Percentiles rank a stretch among this genome's conserved stretches.
Conservation (phyloP, 1,284 basidiomycete species). For the Sanghuangporus baumii region DNA sequence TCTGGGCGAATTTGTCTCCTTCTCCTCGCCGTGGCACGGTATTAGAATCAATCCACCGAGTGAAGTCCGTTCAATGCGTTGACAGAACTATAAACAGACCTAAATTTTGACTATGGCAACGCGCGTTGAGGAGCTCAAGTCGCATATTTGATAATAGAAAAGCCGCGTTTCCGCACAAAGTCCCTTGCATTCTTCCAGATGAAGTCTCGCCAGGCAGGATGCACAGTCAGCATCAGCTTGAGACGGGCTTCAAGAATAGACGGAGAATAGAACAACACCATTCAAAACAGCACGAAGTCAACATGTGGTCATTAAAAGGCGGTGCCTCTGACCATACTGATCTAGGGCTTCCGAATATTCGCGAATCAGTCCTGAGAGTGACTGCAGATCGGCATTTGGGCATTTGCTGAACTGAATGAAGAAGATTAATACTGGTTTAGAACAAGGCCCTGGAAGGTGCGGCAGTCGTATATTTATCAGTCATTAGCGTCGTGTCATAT, state of each 20-base stretch:
- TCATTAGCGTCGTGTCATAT: background rate
- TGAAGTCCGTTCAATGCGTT: conserved; percentile 3
- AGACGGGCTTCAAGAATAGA: too few relatives aligned
- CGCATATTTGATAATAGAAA: background rate
- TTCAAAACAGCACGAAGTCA: too few relatives aligned
- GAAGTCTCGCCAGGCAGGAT: background rate
- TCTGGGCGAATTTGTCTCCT: background rate
- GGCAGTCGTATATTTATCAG: background rate
- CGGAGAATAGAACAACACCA: too few relatives aligned
- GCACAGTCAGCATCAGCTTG: background rate
- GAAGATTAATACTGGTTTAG: background rate
- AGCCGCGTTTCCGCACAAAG: background rate
- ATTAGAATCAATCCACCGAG: background rate
- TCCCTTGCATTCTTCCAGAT: background rate
- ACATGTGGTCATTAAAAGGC: background rate
- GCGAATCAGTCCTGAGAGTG: background rate
- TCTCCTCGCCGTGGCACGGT: background rate
- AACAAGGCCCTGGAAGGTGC: background rate
- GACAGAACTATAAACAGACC: background rate
- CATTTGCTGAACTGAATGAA: background rate
- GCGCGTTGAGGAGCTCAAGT: background rate
- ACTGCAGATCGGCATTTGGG: background rate
- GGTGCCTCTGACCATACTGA: background rate
- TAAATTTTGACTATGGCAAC: background rate
- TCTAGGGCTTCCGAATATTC: background rate